Evolutionary conservation across 2,329 filamentous ascomycete genomes (phyloP).

Genomic region (Clarireedia monteithiana): DNA sequence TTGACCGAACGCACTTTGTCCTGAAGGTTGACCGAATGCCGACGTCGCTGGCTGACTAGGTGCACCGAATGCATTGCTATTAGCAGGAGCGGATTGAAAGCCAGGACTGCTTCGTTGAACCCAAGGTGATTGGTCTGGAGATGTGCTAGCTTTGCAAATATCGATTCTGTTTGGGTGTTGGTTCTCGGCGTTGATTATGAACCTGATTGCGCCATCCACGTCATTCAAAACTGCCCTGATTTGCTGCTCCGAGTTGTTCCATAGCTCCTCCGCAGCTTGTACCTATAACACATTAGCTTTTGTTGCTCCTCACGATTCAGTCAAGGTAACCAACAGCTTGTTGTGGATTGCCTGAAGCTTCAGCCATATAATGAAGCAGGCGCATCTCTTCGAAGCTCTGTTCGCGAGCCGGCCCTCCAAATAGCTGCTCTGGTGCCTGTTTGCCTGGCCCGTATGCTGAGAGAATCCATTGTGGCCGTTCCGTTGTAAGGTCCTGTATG

Average conservation of each 20-base stretch:
- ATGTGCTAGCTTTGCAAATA: constrained; percentile 38
- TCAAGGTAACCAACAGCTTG: constrained; percentile 29
- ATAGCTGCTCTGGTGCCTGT: constrained; percentile 72
- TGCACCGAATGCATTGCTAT: constrained; percentile 9
- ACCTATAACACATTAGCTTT: constrained; percentile 36
- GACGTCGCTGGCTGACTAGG: constrained; percentile 7
- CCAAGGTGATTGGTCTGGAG: constrained; percentile 20
- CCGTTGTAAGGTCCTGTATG: constrained; percentile 57
- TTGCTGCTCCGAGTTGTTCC: constrained; percentile 59
- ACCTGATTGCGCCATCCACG: constrained; percentile 63
- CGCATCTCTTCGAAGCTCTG: constrained; percentile 86
- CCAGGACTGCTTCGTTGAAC: constrained; percentile 3
- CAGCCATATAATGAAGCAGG: constrained; percentile 64
- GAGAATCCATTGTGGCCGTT: constrained; percentile 76
- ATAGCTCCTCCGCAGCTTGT: constrained; percentile 52
- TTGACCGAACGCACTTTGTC: constrained; percentile 6
- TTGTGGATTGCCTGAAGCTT: constrained; percentile 52
- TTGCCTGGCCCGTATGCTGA: constrained; percentile 76
- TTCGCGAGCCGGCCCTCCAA: constrained; percentile 71
- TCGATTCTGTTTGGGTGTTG: constrained; percentile 71
- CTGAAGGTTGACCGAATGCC: constrained; percentile 31
- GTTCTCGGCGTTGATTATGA: constrained; percentile 56
- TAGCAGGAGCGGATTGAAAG: constrained; percentile 28
- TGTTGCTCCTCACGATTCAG: background rate
- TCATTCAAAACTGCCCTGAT: constrained; percentile 65